A percentile compares a stretch with the other conserved stretches of the same genome.
These are phyloP conservation scores for Fragaria iinumae DNA, from an alignment of 306 rosid species.

Conservation along the genomic window DNA sequence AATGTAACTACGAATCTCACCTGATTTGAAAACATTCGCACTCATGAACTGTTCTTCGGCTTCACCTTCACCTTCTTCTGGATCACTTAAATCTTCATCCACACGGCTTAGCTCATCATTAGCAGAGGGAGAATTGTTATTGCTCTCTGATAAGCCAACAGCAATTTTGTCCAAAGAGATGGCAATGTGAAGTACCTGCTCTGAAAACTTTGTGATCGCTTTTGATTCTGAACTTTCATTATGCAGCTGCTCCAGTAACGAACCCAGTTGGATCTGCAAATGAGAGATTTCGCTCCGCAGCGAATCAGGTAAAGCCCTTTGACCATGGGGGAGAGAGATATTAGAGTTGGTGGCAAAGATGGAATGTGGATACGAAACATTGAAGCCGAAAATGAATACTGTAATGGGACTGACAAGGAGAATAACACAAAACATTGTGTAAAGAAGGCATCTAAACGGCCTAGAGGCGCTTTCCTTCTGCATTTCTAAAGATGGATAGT, in stretches of 20 bases:
- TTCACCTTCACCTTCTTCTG: conserved; percentile 18
- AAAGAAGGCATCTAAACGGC: conserved; percentile 16
- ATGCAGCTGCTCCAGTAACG: conserved; percentile 20
- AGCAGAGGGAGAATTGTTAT: neutral
- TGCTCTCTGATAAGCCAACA: neutral
- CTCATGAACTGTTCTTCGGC: neutral
- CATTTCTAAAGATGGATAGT: neutral
- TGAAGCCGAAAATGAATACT: conserved; percentile 13
- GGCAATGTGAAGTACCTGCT: conserved; percentile 21
- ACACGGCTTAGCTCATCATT: conserved; percentile 2
- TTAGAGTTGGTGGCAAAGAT: neutral
- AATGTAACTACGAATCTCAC: conserved; percentile 22
- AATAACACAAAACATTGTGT: conserved; percentile 10
- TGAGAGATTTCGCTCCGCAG: conserved; percentile 10
- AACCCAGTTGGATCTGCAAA: conserved; percentile 19
- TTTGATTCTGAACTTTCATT: conserved; percentile 16
- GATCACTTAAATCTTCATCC: conserved; percentile 18
- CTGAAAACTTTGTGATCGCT: neutral
- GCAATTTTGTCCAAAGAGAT: conserved; percentile 25
- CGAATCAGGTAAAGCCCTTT: conserved; percentile 1
- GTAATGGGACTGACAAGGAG: conserved; percentile 21
- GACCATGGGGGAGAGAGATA: neutral
- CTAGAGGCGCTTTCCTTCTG: neutral
- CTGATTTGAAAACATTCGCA: conserved; percentile 19
- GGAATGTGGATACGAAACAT: neutral